Conservation (phyloP, 2,329 filamentous ascomycete genomes). For the Venturia nashicola region DNA sequence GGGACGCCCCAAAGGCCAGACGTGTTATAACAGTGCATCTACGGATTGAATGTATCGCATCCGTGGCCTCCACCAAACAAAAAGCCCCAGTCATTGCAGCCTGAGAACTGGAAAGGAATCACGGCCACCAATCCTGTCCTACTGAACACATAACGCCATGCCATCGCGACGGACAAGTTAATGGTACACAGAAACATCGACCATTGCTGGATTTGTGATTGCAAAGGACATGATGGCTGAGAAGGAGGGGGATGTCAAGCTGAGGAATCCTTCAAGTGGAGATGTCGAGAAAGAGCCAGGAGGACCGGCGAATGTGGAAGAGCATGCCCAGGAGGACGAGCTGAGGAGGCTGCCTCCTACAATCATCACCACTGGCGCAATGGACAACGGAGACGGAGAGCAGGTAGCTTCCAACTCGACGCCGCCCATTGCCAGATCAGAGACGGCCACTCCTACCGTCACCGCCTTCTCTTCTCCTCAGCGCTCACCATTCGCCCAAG, state of each 20-base stretch:
- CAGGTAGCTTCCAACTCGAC: neutral
- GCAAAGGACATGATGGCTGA: neutral
- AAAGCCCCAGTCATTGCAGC: neutral
- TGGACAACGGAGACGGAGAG: neutral
- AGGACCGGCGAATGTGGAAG: neutral
- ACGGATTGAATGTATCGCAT: neutral
- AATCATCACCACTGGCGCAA: neutral
- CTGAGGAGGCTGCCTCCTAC: neutral
- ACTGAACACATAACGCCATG: neutral
- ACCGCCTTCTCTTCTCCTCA: conserved; percentile 9
- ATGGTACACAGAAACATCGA: neutral
- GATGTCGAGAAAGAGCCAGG: neutral
- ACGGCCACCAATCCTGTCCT: neutral
- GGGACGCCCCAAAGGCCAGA: neutral
- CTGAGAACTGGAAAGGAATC: neutral
- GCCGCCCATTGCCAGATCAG: neutral
- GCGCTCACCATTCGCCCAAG: conserved; percentile 5
- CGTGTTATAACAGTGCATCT: neutral
- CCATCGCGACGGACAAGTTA: neutral
- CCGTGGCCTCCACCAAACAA: neutral
- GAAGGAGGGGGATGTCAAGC: neutral
- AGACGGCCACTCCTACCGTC: neutral
- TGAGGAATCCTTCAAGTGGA: neutral
- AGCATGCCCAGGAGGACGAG: neutral
- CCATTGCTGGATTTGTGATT: neutral